Percentiles rank a stretch among this genome's conserved stretches.
Conservation (phyloP, 176 grass and related monocot genomes). For the Guadua angustifolia region DNA sequence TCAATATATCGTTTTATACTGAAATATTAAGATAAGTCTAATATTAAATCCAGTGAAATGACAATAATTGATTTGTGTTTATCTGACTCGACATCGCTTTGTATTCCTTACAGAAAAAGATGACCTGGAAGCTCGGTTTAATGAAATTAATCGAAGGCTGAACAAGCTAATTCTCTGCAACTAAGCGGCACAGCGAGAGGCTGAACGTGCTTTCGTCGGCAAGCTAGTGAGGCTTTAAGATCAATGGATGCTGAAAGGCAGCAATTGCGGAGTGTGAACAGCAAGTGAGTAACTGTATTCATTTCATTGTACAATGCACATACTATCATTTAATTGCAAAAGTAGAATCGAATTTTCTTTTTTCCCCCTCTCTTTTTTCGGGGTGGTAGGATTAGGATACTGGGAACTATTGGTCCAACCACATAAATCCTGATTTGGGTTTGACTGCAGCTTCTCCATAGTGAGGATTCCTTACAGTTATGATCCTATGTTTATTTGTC, state of each 20-base stretch:
- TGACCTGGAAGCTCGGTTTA: constrained; percentile 80
- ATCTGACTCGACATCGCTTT: neutral
- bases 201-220: constrained; percentile 81
- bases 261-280: constrained; percentile 80
- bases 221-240: constrained; percentile 89
- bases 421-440: neutral
- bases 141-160: constrained; percentile 73
- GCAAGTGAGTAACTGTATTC: constrained; percentile 64
- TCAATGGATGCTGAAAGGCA: constrained; percentile 92
- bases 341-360: neutral
- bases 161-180: constrained; percentile 73
- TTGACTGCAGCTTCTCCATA: neutral
- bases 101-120: constrained; percentile 81
- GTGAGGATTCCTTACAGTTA: neutral
- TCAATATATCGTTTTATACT: neutral
- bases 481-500: constrained; percentile 2
- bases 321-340: constrained; percentile 15
- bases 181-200: constrained; percentile 70
- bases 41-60: constrained; percentile 20
- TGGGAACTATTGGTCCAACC: neutral
- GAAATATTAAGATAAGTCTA: constrained; percentile 5
- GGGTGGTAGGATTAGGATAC: neutral
- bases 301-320: constrained; percentile 9
- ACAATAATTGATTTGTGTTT: neutral
- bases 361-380: neutral